These are phyloP conservation scores for Nitzschia sp. DNA, from an alignment of 108 stramenopile species.

Conservation along the genomic window DNA sequence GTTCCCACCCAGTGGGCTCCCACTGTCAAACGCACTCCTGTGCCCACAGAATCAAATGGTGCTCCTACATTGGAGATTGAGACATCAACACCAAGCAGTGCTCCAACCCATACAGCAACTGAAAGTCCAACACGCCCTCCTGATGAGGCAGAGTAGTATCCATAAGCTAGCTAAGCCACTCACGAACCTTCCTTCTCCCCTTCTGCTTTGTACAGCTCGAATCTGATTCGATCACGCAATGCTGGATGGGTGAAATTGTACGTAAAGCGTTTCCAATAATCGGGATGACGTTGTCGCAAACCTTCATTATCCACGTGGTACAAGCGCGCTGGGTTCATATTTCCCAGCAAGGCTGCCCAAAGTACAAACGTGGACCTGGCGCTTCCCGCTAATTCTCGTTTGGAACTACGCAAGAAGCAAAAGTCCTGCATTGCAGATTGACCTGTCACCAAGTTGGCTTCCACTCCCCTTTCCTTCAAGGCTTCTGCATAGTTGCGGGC, in stretches of 20 bases:
- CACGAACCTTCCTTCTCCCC: not conserved
- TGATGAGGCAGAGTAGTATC: no score
- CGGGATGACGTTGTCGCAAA: constrained; percentile 10
- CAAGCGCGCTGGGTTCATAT: constrained; percentile 28
- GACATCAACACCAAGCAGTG: no score
- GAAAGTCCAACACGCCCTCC: no score
- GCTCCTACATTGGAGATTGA: no score
- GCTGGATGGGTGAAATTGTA: constrained; percentile 31
- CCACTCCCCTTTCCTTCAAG: constrained; percentile 37
- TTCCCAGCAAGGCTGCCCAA: constrained; percentile 53
- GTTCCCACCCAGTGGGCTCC: no score
- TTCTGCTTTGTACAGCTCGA: constrained; percentile 28
- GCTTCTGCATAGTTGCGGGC: constrained; percentile 32
- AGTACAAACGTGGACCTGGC: constrained; percentile 45
- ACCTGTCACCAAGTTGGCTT: constrained; percentile 37
- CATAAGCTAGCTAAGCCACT: no score
- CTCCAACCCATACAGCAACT: no score
- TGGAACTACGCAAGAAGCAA: constrained; percentile 53
- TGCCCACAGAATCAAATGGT: no score
- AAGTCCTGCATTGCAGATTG: constrained; percentile 56
- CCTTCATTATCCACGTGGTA: constrained; percentile 36
- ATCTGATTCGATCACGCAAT: constrained; percentile 17
- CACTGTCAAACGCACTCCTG: no score
- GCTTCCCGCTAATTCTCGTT: constrained; percentile 49
- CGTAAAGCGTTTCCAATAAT: constrained; percentile 18